phyloP scores from a whole-genome alignment of 345 rosid species.

The Heritiera littoralis region DNA sequence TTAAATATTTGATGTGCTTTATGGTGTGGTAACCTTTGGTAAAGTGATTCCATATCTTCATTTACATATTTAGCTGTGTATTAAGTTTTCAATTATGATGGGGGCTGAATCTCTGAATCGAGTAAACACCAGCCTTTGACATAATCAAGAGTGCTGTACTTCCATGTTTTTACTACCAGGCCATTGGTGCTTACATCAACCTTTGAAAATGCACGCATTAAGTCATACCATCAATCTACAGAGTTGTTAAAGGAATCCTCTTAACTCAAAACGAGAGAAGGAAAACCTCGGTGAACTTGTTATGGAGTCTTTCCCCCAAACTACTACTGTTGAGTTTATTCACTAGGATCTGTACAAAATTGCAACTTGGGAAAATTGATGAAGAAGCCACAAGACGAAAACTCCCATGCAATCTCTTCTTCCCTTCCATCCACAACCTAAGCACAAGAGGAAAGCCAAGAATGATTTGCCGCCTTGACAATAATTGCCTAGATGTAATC shows the following conservation, averaged over 20 bases:
- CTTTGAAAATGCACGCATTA: background rate
- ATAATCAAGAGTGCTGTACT: background rate
- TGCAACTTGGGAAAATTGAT: slow-evolving; percentile 13
- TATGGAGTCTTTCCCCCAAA: slow-evolving; percentile 21
- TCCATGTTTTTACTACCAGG: background rate
- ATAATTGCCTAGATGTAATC: slow-evolving; percentile 41
- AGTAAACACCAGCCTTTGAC: background rate
- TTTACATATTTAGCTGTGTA: background rate
- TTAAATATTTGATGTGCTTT: slow-evolving; percentile 4
- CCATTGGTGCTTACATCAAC: background rate
- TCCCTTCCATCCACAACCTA: slow-evolving; percentile 25
- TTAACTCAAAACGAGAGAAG: background rate
- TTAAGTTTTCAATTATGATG: background rate
- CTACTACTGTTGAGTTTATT: slow-evolving; percentile 22
- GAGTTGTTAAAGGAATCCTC: background rate
- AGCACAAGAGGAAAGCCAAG: slow-evolving; percentile 76
- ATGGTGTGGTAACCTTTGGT: background rate
- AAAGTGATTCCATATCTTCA: background rate
- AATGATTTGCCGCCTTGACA: slow-evolving; percentile 86
- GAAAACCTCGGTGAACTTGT: background rate
- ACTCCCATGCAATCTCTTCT: slow-evolving; percentile 18
- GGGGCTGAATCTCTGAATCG: no score
- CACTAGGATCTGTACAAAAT: slow-evolving; percentile 35
- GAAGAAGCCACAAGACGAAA: background rate
- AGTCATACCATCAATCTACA: background rate